These are phyloP conservation scores for Amanita molliuscula DNA, from an alignment of 768 basidiomycete genomes.

Conservation along the genomic window DNA sequence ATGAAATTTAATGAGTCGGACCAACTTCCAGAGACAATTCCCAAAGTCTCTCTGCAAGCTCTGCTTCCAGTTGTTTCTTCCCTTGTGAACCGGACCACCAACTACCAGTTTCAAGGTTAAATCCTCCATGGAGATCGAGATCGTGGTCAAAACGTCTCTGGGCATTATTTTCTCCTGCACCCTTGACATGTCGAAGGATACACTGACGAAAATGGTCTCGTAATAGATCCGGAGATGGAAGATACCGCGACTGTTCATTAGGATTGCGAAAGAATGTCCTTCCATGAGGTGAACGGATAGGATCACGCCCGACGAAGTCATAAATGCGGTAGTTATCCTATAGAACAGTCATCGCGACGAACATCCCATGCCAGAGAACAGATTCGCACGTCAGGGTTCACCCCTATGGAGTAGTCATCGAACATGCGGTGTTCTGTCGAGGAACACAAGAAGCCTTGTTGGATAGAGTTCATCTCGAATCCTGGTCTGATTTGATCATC, in stretches of 20 bases:
- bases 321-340: slow-evolving; percentile 7
- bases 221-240: not conserved
- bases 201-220: slow-evolving; percentile 11
- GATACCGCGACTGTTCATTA: too few relatives aligned
- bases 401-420: slow-evolving; percentile 10
- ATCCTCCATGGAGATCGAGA: slow-evolving; percentile 9
- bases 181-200: slow-evolving; percentile 12
- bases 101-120: too few relatives aligned
- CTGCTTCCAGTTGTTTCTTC: slow-evolving; percentile 7
- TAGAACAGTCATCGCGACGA: too few relatives aligned
- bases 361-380: not conserved
- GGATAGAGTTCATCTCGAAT: slow-evolving; percentile 12
- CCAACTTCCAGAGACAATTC: too few relatives aligned
- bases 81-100: slow-evolving; percentile 12
- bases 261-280: slow-evolving; percentile 7
- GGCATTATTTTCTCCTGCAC: slow-evolving; percentile 1
- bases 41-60: too few relatives aligned
- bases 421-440: slow-evolving; percentile 11
- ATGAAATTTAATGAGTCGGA: too few relatives aligned
- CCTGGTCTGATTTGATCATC: slow-evolving; percentile 9
- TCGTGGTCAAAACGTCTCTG: slow-evolving; percentile 11
- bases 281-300: slow-evolving; percentile 3
- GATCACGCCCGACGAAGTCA: slow-evolving; percentile 6
- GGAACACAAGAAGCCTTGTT: slow-evolving; percentile 12
- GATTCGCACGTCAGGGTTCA: slow-evolving; percentile 11